Base-by-base conservation (phyloP, 257 asterid genomes). In the Solanum sitiens region DNA sequence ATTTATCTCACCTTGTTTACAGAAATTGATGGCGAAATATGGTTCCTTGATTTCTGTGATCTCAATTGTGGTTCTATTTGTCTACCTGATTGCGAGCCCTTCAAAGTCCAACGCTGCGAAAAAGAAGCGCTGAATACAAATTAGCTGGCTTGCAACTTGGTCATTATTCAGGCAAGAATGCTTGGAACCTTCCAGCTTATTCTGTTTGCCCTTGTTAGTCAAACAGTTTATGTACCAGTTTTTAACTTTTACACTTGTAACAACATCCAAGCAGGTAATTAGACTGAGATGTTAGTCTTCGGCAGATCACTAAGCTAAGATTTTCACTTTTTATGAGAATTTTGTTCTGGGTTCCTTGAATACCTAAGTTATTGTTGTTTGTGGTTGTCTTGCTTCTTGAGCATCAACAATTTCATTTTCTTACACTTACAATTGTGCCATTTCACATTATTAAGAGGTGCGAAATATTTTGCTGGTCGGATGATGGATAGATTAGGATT, bases 11-110 rank as follows among this genome's bases (percentile, higher is more conserved):
- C 88, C 80, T 30, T 25, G 32, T 90, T 73, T 93, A 93, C 98
- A 97, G 99, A 93, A 92, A 87, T 86, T 93, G 68, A 87, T 95
- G 93, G 97, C 95, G 72, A 95, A 95, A 91, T 97, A 97, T 33
- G 99, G 99, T 59, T 91, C 98, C 77, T 93, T 97, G 86, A 90
- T 92, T 87, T 95, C 99, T 40, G 98, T 95, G 85, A 59, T 93
- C 84, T 88, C 98, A 40, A 45, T 95, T 10, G 98, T 97, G 73
- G 92, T 92, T 45, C 76, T 94, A 93, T 93, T 93, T 61, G 30
- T 93, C 20, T 90, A 89, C 92, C 85, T 93, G 90, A 72, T 97
- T 15, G 92, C 95, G 44, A 93, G 93, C 84, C 98, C 98, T 85
- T 95, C 98, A 72, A 95, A 94, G 89, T 93, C 97, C 23, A 71